Evolutionary conservation across 257 asterid species (phyloP), one percentile per base, ranked within the genome.

Genomic region (Solanum gandarillasii): DNA sequence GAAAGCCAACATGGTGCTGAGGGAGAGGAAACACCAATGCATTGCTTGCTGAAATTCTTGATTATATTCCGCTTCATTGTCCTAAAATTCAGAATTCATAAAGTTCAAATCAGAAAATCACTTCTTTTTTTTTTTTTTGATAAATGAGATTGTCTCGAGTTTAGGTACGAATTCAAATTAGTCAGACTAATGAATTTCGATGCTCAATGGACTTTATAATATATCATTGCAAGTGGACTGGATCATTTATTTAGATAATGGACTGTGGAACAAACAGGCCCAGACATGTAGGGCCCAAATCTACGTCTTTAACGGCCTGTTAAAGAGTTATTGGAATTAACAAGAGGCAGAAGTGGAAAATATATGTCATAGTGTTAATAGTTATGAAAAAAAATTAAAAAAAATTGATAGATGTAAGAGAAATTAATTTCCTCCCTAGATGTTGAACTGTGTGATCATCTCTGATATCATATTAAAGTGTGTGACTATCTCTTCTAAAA

Each of bases 221-320:
- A 39, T 39, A 39, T 39, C 43, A 39, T 39, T 39, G 43, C 43
- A 39, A 39, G 83, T 75, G 34, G 83, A 38, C 83, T 75, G 83
- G 32, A 6, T 48, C 83, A 38, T 75, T 75, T 38, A 75, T 36
- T 75, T 75, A 35, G 76, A 31, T 70, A 31, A 71, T 75, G 84
- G 62, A 6, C 58, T 78, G 65, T 78, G 7, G 13, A 78, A 25
- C 65, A 78, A 78, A 25, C 8, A 7, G 62, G 84, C 38, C 84
- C 84, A 78, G 0, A 13, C 60, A 76, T 38, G 35, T 76, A 39
- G 23, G 83, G 34, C 60, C 35, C 58, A 76, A 70, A n/a, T 74
- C 0, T n/a, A 76, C 23, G n/a, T 1, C 23, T 23, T 38, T 76
- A 38, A 76, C 83, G n/a, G 60, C 83, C 35, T 76, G 35, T 12